Conservation (phyloP, 768 basidiomycete genomes). For the Tulasnella sp. region DNA sequence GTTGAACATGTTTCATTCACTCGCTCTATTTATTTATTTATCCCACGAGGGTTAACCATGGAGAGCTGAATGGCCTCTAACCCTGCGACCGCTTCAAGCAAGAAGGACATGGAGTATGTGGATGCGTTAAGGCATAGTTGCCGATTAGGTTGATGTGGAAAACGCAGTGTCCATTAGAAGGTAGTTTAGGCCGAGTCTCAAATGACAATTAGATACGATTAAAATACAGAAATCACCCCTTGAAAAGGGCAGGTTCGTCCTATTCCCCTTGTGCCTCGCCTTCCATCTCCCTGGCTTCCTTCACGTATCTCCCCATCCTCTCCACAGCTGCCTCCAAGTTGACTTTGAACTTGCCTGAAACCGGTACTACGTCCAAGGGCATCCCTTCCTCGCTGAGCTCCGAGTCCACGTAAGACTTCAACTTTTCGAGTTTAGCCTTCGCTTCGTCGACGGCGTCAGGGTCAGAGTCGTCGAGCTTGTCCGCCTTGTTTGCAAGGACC, state of each 20-base stretch:
- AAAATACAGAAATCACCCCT: background rate
- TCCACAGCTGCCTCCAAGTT: constrained; percentile 69
- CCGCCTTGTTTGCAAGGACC: constrained; percentile 94
- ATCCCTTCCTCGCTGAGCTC: constrained; percentile 39
- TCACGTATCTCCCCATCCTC: constrained; percentile 64
- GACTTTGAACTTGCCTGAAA: constrained; percentile 81
- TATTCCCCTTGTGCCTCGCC: background rate
- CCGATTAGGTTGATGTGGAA: background rate
- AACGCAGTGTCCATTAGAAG: background rate
- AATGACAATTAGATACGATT: background rate
- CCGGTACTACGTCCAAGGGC: constrained; percentile 65
- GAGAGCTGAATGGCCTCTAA: background rate
- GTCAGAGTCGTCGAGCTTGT: constrained; percentile 59
- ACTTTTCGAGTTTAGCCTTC: constrained; percentile 49
- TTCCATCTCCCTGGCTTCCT: constrained; percentile 40
- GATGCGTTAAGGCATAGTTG: background rate
- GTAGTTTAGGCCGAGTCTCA: background rate
- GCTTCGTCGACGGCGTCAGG: constrained; percentile 51
- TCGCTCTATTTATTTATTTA: background rate
- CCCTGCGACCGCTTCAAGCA: background rate
- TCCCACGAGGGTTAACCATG: background rate
- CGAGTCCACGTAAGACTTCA: constrained; percentile 54
- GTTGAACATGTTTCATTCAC: background rate
- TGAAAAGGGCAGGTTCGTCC: background rate
- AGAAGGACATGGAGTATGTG: background rate